Percentiles rank a stretch among this genome's conserved stretches.
phyloP scores from a whole-genome alignment of 768 basidiomycete species.

The Lyophyllum atratum region DNA sequence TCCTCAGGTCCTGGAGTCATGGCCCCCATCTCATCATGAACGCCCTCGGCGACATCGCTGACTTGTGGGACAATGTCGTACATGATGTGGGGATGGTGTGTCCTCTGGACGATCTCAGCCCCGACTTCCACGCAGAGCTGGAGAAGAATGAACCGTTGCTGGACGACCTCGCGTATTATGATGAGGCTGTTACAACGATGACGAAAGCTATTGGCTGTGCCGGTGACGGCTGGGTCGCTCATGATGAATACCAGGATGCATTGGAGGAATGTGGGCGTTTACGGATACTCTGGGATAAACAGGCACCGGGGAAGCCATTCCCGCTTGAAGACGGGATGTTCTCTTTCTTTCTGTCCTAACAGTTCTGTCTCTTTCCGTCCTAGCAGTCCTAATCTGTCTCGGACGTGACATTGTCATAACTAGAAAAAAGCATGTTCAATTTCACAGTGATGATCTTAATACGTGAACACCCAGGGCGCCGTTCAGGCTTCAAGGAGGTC shows the following conservation, averaged over 20 bases:
- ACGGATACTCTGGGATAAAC: conserved; percentile 1
- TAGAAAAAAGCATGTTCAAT: too few relatives aligned
- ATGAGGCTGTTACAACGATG: too few relatives aligned
- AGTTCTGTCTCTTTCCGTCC: too few relatives aligned
- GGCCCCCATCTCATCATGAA: conserved; percentile 1
- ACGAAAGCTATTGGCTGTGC: too few relatives aligned
- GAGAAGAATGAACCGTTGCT: not conserved
- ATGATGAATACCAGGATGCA: not conserved
- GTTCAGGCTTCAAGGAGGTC: too few relatives aligned
- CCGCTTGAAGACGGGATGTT: conserved; percentile 3
- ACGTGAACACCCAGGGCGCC: too few relatives aligned
- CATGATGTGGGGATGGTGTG: not conserved
- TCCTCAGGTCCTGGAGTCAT: conserved; percentile 1
- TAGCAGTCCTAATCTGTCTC: too few relatives aligned
- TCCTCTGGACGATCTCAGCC: conserved; percentile 1
- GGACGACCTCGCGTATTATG: too few relatives aligned
- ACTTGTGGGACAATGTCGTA: conserved; percentile 3
- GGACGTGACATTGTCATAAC: too few relatives aligned
- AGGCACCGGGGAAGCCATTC: not conserved
- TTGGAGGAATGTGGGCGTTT: not conserved
- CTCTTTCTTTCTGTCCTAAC: conserved; percentile 8
- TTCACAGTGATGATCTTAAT: too few relatives aligned
- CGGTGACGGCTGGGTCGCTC: conserved; percentile 3
- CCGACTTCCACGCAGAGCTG: not conserved
- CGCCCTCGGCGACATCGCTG: not conserved